Base-by-base conservation (phyloP, 2,329 filamentous ascomycete species). In the Didymella arachidicola region DNA sequence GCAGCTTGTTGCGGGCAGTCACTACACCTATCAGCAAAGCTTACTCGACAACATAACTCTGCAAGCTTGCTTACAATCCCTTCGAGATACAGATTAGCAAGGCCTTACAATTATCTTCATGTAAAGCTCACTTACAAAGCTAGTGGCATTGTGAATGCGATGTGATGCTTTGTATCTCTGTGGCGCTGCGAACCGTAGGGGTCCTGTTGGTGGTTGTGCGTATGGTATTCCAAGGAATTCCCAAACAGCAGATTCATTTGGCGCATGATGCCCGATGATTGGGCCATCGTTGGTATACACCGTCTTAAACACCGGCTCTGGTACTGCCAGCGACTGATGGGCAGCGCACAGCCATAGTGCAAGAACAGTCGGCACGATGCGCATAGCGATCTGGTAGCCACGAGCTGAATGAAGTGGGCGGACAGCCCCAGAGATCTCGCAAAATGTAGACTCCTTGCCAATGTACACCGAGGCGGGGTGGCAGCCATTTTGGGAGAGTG, bases 211-310 rank as follows among this genome's bases (percentile, higher is more conserved):
- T 7, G 72, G 69, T 46, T 67, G 54, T 7, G 74, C 75, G 50
- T 72, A 77, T 1, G 70, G 73, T 18, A 76, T 72, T 0, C 74
- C 74, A 7, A 77, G 58, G 46, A 75, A 77, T 39, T 77, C 71
- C 49, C 61, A 65, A 8, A 73, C 71, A 4, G 39, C 44, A 47
- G 38, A 58, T 14, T 26, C 53, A n/a, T 62, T 62, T 11, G 53
- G 42, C 14, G 72, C 62, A 14, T 45, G 49, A 61, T 75, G 72
- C 14, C 72, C 73, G 16, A 59, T 65, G 14, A 69, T 59, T 4
- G 18, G n/a, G 26, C 66, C 63, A 25, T 62, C 66, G 12, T 41
- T 49, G 4, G 66, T 69, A 12, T 47, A 1, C 3, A 54, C 36
- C 10, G 27, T 54, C 16, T 62, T 30, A 29, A 45, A 45, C 22